phyloP scores from a whole-genome alignment of 345 rosid species.

The Lepidium sativum region DNA sequence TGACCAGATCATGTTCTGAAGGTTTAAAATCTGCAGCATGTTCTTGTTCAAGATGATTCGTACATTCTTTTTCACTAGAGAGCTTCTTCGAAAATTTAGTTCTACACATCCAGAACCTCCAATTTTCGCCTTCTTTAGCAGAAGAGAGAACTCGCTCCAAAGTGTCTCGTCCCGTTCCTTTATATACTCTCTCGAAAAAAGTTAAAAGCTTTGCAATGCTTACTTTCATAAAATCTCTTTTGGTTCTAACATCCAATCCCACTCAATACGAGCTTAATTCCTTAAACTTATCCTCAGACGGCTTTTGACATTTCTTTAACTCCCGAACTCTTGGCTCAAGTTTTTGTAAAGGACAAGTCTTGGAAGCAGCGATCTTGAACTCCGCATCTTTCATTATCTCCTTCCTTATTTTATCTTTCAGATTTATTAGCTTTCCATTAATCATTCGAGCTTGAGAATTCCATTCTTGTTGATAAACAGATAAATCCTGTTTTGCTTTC shows the following conservation, averaged over 20 bases:
- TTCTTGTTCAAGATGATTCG: conserved; percentile 12
- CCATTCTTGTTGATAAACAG: not conserved
- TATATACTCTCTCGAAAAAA: not conserved
- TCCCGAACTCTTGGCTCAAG: not conserved
- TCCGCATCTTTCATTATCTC: not conserved
- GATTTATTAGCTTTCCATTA: too few relatives aligned
- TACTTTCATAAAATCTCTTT: conserved; percentile 8
- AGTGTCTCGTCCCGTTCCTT: not conserved
- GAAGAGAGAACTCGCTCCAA: conserved; percentile 3
- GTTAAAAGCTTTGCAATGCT: not conserved
- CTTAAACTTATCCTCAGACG: not conserved
- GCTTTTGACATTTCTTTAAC: not conserved
- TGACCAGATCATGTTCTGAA: not conserved
- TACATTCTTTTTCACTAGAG: conserved; percentile 2
- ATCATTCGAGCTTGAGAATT: too few relatives aligned
- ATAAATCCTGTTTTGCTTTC: not conserved
- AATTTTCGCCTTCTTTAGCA: not conserved
- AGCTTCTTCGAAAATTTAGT: not conserved
- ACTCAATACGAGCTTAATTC: not conserved
- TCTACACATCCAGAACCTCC: conserved; percentile 16
- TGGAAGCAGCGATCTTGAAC: not conserved
- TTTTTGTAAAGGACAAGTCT: not conserved
- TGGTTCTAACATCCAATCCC: conserved; percentile 3
- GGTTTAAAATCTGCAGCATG: not conserved
- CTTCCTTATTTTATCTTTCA: too few relatives aligned